A percentile compares a stretch with the other conserved stretches of the same genome.
Conservation (phyloP, 2,329 filamentous ascomycete genomes). For the Aspergillus tubingensis region DNA sequence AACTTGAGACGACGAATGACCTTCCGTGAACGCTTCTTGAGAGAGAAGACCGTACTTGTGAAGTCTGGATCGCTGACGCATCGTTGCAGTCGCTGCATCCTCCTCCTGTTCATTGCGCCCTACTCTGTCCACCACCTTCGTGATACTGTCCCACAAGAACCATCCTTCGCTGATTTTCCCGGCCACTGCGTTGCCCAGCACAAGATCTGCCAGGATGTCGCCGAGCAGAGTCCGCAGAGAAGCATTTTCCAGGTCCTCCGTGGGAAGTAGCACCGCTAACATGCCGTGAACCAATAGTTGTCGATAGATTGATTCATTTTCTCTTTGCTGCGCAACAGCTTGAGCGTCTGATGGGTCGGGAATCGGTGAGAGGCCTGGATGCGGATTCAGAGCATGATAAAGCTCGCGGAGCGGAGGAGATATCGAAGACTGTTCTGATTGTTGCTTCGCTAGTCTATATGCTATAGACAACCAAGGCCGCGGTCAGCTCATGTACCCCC, state of each 20-base stretch:
- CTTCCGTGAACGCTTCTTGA: constrained; percentile 27
- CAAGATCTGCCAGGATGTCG: constrained; percentile 86
- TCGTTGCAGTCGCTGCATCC: constrained; percentile 32
- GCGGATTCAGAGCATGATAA: constrained; percentile 81
- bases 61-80: constrained; percentile 46
- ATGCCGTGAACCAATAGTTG: constrained; percentile 83
- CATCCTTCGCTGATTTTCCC: constrained; percentile 83
- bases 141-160: constrained; percentile 83
- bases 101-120: constrained; percentile 26
- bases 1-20: constrained; percentile 29
- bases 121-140: constrained; percentile 63
- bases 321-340: constrained; percentile 62
- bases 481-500: constrained; percentile 22
- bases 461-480: constrained; percentile 51
- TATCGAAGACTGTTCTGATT: constrained; percentile 61
- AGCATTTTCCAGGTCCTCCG: constrained; percentile 86
- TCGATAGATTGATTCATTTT: constrained; percentile 81
- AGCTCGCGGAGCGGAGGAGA: constrained; percentile 65
- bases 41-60: constrained; percentile 60
- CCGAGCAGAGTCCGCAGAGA: constrained; percentile 80
- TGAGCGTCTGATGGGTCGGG: constrained; percentile 59
- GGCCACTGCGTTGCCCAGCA: constrained; percentile 78
- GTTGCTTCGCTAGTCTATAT: constrained; percentile 68
- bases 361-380: constrained; percentile 77
- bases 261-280: constrained; percentile 81